phyloP scores from a whole-genome alignment of 129 eudicot genomes.

The Centaurea solstitialis region DNA sequence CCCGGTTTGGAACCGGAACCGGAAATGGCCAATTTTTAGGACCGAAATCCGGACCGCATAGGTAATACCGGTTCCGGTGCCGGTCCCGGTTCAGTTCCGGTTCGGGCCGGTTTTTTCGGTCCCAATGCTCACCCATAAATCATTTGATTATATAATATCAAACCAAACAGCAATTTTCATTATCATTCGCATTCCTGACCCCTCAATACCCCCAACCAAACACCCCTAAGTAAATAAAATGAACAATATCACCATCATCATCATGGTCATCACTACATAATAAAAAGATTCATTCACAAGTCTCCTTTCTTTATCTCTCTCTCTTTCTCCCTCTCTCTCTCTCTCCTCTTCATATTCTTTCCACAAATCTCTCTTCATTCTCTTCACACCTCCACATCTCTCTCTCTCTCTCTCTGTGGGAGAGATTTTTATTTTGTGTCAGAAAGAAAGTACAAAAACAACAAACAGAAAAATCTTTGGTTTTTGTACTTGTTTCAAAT shows the following conservation, averaged over 20 bases:
- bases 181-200: too few species aligned
- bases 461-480: background rate
- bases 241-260: slow-evolving; percentile 4
- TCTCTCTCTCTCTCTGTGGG: slow-evolving; percentile 18
- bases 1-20: too few species aligned
- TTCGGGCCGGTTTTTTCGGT: too few species aligned
- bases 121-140: too few species aligned
- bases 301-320: slow-evolving; percentile 30
- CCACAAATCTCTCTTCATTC: slow-evolving; percentile 34
- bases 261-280: slow-evolving; percentile 18
- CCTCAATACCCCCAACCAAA: too few species aligned
- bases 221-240: background rate
- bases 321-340: slow-evolving; percentile 34
- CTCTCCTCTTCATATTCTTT: slow-evolving; percentile 41
- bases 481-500: slow-evolving; percentile 39
- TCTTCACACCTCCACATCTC: background rate
- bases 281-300: slow-evolving; percentile 51
- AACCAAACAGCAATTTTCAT: too few species aligned
- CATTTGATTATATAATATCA: too few species aligned
- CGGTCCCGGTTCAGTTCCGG: too few species aligned
- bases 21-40: too few species aligned
- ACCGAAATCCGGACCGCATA: too few species aligned
- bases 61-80: too few species aligned
- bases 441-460: slow-evolving; percentile 44
- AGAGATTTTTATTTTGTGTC: slow-evolving; percentile 48